Conservation (phyloP, 208 protist species). For the Wallacemonas rigidus region DNA sequence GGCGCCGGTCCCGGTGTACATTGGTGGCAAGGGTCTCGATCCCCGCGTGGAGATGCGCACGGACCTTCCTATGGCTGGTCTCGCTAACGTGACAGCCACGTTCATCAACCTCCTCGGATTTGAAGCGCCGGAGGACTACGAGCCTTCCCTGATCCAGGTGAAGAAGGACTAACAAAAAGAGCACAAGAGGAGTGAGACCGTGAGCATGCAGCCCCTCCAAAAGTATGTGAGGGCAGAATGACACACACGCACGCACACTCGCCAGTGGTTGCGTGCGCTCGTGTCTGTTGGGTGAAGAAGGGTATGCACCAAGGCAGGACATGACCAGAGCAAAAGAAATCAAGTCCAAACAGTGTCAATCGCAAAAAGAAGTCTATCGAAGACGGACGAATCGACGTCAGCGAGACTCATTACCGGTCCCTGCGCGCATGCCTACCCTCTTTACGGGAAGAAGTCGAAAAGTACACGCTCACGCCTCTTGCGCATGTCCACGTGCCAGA, state of each 20-base stretch:
- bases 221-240: neutral
- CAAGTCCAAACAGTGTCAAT: no score
- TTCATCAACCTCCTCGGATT: conserved; percentile 95
- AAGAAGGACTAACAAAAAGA: conserved; percentile 19
- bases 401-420: no score
- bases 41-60: conserved; percentile 79
- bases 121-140: conserved; percentile 88
- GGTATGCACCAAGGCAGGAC: no score
- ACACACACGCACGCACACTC: neutral
- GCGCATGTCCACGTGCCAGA: no score
- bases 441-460: no score
- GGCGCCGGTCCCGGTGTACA: conserved; percentile 91
- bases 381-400: no score
- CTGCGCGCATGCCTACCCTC: no score
- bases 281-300: no score
- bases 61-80: conserved; percentile 84
- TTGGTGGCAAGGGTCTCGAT: conserved; percentile 87
- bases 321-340: no score
- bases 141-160: conserved; percentile 77
- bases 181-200: neutral
- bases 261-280: no score
- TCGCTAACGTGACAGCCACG: conserved; percentile 94
- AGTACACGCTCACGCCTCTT: no score
- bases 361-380: no score
- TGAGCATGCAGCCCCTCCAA: neutral